Evolutionary conservation across 108 stramenopile species (phyloP).

Genomic region (Nannochloropsis salina): DNA sequence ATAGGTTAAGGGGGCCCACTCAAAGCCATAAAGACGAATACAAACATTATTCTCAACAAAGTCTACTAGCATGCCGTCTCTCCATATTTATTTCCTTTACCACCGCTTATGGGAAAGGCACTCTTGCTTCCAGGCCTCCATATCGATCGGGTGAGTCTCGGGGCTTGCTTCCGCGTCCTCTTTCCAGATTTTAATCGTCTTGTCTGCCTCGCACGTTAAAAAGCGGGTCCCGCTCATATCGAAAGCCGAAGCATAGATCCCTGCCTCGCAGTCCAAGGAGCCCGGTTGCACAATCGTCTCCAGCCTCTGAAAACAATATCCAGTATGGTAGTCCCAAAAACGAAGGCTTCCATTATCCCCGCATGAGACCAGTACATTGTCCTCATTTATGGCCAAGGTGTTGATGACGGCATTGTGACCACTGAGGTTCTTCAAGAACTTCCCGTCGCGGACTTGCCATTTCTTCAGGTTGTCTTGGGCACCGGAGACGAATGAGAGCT

Average conservation of each 20-base stretch:
- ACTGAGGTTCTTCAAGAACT: conserved; percentile 76
- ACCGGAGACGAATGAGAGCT: conserved; percentile 88
- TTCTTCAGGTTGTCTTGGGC: conserved; percentile 92
- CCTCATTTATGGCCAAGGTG: conserved; percentile 88
- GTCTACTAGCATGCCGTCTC: background rate
- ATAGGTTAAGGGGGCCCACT: background rate
- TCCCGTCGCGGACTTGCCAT: conserved; percentile 89
- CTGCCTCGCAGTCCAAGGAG: conserved; percentile 92
- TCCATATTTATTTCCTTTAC: background rate
- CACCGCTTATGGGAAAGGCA: conserved; percentile 63
- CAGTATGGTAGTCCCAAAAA: conserved; percentile 96
- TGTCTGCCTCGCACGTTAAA: conserved; percentile 96
- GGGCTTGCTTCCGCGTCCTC: conserved; percentile 84
- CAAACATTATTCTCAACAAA: background rate
- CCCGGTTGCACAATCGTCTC: conserved; percentile 91
- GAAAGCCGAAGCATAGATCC: conserved; percentile 81
- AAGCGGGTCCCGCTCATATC: conserved; percentile 94
- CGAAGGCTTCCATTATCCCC: conserved; percentile 91
- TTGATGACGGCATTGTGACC: conserved; percentile 93
- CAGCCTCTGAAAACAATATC: conserved; percentile 71
- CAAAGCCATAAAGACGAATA: background rate
- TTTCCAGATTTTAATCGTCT: conserved; percentile 98
- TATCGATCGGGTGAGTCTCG: conserved; percentile 88
- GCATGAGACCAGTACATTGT: conserved; percentile 88
- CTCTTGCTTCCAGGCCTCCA: conserved; percentile 82